These are phyloP conservation scores for Mucor sp. DNA, from an alignment of 371 early-diverging fungal species.

Conservation along the genomic window DNA sequence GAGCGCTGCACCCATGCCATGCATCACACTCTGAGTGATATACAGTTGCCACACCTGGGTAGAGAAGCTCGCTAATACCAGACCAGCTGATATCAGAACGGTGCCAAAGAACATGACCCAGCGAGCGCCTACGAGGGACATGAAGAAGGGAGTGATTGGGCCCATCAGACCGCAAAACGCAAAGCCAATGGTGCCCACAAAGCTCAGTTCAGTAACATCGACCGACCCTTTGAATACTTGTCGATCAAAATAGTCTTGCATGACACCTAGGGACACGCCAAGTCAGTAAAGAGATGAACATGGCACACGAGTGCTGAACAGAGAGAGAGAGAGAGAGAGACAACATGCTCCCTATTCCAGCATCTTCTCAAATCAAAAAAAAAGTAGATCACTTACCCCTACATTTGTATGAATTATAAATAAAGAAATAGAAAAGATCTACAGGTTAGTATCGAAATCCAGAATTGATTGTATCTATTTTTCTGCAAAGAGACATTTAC, in stretches of 20 bases:
- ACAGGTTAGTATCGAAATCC: not conserved
- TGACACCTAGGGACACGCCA: constrained; percentile 19
- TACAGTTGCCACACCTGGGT: constrained; percentile 38
- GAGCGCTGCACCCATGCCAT: constrained; percentile 51
- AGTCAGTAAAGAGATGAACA: not conserved
- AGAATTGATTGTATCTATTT: too few species aligned
- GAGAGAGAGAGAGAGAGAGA: not conserved
- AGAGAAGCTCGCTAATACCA: constrained; percentile 34
- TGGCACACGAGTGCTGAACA: too few species aligned
- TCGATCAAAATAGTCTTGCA: constrained; percentile 38
- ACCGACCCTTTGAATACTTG: constrained; percentile 30
- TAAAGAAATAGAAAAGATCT: not conserved
- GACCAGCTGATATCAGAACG: constrained; percentile 23
- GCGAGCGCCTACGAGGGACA: constrained; percentile 26
- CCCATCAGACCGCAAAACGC: constrained; percentile 36
- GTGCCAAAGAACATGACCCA: constrained; percentile 28
- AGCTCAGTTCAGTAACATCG: constrained; percentile 23
- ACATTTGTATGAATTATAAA: not conserved
- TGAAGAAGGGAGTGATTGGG: constrained; percentile 28
- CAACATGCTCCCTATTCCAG: not conserved
- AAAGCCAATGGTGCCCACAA: constrained; percentile 37
- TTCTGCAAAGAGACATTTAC: constrained; percentile 14
- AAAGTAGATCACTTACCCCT: constrained; percentile 13
- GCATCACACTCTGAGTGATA: constrained; percentile 35
- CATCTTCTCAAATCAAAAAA: not conserved